A percentile compares a stretch with the other conserved stretches of the same genome.
phyloP scores from a whole-genome alignment of 1,284 basidiomycete genomes.

The Sporisorium iseilematis-ciliati region DNA sequence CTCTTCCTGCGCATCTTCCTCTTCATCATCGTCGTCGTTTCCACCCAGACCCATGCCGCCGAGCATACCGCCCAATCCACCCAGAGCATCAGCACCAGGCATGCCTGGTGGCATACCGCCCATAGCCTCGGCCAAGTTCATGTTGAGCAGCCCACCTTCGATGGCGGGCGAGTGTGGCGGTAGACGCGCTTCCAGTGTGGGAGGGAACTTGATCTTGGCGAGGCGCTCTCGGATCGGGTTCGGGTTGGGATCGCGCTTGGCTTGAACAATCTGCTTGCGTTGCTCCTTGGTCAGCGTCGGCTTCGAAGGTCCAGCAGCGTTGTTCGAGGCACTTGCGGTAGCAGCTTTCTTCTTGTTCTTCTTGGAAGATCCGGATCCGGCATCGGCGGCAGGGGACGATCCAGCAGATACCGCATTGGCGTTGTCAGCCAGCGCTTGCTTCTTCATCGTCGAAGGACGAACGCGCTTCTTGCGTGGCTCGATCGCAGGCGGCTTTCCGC shows the following conservation, averaged over 20 bases:
- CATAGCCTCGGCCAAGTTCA: constrained; percentile 62
- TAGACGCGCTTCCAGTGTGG: constrained; percentile 47
- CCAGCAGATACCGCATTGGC: constrained; percentile 31
- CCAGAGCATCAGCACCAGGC: constrained; percentile 51
- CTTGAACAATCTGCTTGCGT: constrained; percentile 29
- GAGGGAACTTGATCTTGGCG: constrained; percentile 43
- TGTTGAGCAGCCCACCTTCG: constrained; percentile 63
- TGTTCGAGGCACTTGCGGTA: constrained; percentile 7
- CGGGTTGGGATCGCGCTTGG: constrained; percentile 47
- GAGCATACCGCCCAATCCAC: constrained; percentile 65
- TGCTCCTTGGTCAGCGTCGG: constrained; percentile 38
- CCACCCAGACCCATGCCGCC: constrained; percentile 63
- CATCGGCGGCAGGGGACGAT: constrained; percentile 13
- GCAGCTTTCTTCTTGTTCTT: constrained; percentile 40
- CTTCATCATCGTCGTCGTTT: constrained; percentile 63
- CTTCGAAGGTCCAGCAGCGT: constrained; percentile 25
- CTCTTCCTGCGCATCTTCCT: constrained; percentile 33
- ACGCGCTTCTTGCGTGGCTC: constrained; percentile 46
- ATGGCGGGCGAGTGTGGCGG: constrained; percentile 65
- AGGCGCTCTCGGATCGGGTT: constrained; percentile 50
- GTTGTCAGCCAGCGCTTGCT: constrained; percentile 46
- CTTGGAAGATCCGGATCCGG: constrained; percentile 25
- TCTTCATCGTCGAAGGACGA: constrained; percentile 41
- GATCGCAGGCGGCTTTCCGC: constrained; percentile 60
- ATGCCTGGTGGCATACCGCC: constrained; percentile 56